Evolutionary conservation across 225 moss, liverwort and hornwort species (phyloP).

Genomic region (Antitrichia curtipendula): DNA sequence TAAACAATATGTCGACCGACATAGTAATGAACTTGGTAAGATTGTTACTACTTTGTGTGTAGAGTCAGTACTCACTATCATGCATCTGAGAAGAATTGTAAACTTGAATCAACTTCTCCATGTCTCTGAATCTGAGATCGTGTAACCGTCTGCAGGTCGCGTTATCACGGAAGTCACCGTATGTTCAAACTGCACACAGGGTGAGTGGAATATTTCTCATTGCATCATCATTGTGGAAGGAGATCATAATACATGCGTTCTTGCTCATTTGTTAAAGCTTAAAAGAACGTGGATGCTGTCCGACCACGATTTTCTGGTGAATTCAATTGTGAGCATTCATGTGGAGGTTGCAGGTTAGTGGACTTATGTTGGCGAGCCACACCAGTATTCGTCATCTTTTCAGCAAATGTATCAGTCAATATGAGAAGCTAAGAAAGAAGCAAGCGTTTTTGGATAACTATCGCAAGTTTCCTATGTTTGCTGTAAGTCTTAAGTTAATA

Average conservation of each 20-base stretch:
- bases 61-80: neutral
- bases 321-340: neutral
- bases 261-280: neutral
- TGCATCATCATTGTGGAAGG: neutral
- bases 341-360: conserved; percentile 67
- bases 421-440: conserved; percentile 98
- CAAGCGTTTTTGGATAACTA: conserved; percentile 99
- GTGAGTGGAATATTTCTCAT: conserved; percentile 21
- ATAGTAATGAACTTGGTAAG: neutral
- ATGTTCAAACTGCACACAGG: conserved; percentile 98
- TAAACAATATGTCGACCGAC: neutral
- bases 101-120: neutral
- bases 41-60: neutral
- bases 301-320: neutral
- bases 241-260: neutral
- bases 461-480: conserved; percentile 99
- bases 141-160: conserved; percentile 58
- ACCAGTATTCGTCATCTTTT: conserved; percentile 99
- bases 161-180: conserved; percentile 93
- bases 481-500: conserved; percentile 44
- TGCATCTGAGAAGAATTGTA: neutral
- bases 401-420: conserved; percentile 99
- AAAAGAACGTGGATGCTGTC: neutral
- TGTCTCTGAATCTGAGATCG: neutral
- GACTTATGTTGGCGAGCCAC: conserved; percentile 98